Percentiles rank a stretch among this genome's conserved stretches.
These are phyloP conservation scores for Gracilaria caudata DNA, from an alignment of 23 red algal species.

Conservation along the genomic window DNA sequence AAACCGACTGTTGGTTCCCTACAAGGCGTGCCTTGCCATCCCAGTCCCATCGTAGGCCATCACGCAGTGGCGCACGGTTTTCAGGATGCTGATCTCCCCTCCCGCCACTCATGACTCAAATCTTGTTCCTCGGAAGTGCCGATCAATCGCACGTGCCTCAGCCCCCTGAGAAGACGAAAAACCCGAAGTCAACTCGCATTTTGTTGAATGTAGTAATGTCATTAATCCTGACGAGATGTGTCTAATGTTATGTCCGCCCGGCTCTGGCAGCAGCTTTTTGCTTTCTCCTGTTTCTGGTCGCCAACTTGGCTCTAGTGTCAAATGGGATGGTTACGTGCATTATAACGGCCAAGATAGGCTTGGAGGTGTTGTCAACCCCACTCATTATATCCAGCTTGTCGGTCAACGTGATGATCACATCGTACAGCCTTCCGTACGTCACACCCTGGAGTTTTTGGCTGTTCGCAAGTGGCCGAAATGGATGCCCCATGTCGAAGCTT, in stretches of 20 bases:
- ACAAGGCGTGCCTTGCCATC: too few relatives aligned
- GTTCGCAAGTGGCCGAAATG: conserved; percentile 75
- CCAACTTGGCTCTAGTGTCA: conserved; percentile 1
- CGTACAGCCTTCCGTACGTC: conserved; percentile 69
- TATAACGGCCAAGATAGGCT: conserved; percentile 69
- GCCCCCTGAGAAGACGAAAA: too few relatives aligned
- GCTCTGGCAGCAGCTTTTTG: conserved; percentile 78
- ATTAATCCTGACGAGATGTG: conserved; percentile 85
- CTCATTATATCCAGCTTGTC: conserved; percentile 71
- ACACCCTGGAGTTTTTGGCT: conserved; percentile 85
- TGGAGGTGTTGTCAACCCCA: not conserved
- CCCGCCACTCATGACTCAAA: too few relatives aligned
- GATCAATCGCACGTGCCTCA: too few relatives aligned
- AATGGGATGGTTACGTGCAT: conserved; percentile 57
- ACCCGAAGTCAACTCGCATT: too few relatives aligned
- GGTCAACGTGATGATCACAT: conserved; percentile 85
- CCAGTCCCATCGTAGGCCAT: too few relatives aligned
- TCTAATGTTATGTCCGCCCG: conserved; percentile 81
- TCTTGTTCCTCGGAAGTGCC: too few relatives aligned
- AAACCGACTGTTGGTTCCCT: too few relatives aligned
- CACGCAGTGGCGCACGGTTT: too few relatives aligned
- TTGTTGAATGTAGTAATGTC: conserved; percentile 5
- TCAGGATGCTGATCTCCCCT: too few relatives aligned
- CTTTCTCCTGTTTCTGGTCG: conserved; percentile 69
- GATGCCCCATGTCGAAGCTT: conserved; percentile 72